Evolutionary conservation across 768 basidiomycete genomes (phyloP).

Genomic region (Mycena pura): DNA sequence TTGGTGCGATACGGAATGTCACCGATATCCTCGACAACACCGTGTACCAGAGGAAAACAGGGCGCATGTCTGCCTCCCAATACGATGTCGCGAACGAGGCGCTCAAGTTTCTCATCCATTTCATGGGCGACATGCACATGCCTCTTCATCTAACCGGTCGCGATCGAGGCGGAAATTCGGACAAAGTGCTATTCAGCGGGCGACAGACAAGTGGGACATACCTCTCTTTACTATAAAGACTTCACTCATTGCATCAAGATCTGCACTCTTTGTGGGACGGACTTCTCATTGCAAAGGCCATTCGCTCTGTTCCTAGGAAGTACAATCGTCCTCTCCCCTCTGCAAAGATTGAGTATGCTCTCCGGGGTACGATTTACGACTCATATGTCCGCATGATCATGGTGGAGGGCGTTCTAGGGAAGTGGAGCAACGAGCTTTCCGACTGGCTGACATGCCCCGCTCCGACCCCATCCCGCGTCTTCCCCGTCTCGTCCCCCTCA

Average conservation of each 20-base stretch:
- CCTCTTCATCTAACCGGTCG: slow-evolving; percentile 91
- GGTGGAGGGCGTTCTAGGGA: slow-evolving; percentile 79
- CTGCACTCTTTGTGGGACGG: slow-evolving; percentile 91
- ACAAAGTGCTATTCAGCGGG: slow-evolving; percentile 75
- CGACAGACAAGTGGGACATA: slow-evolving; percentile 76
- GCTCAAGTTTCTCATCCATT: slow-evolving; percentile 92
- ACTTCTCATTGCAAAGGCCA: slow-evolving; percentile 79
- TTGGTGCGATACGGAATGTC: slow-evolving; percentile 81
- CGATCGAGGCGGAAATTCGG: slow-evolving; percentile 88
- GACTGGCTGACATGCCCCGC: slow-evolving; percentile 77
- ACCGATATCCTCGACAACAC: slow-evolving; percentile 61
- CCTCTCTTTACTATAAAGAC: slow-evolving; percentile 1
- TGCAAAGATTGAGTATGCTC: slow-evolving; percentile 64
- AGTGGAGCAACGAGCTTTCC: slow-evolving; percentile 66
- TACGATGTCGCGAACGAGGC: slow-evolving; percentile 69
- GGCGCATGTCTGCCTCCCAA: slow-evolving; percentile 26
- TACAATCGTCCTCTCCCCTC: slow-evolving; percentile 79
- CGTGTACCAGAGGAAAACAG: slow-evolving; percentile 23
- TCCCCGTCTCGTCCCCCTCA: not conserved
- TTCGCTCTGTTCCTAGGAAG: slow-evolving; percentile 75
- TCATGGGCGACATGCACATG: slow-evolving; percentile 92
- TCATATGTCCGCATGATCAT: slow-evolving; percentile 87
- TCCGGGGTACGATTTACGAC: slow-evolving; percentile 89
- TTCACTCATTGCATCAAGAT: slow-evolving; percentile 45
- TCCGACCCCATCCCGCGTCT: slow-evolving; percentile 3